Evolutionary conservation across 768 basidiomycete species (phyloP), one percentile per base, ranked within the genome.

Genomic region (Lactarius hengduanensis): DNA sequence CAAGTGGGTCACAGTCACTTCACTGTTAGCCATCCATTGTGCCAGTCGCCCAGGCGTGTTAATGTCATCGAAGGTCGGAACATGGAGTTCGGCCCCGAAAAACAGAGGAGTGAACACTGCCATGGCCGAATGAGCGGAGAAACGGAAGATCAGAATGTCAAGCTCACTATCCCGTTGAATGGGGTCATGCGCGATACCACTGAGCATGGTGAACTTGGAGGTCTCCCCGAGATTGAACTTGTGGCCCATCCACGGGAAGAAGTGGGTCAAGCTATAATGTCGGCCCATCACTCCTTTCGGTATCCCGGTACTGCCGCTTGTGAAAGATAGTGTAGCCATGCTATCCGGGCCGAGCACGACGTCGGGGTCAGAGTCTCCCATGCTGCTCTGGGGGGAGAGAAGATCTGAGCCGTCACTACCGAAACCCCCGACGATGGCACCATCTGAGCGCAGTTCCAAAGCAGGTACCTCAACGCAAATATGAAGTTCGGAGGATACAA

Each of bases 241-340:
- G 74, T 93, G 79, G 26, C 90, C 90, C 97, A 99, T 98, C 97
- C 97, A 99, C 2, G 96, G 96, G 85, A 98, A 98, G 83, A 98
- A 99, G 75, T 98, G 97, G 0, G 97, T 99, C 70, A 99, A 79
- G 70, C 91, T 94, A 77, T 91, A 98, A 76, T 99, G 97, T 55
- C 97, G 81, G 0, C 97, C 97, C 67, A 85, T 85, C 22, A 99
- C 96, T n/a, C 96, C 96, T 79, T 99, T 98, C 0, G 97, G 97
- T 56, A 98, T 94, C 34, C 97, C 96, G 0, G 97, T 99, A 72
- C 92, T 95, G 61, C 97, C 97, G 71, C 91, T 95, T 1, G 97
- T 99, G 79, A 99, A 99, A 1, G 92, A 94, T 30, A 99, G 78
- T 0, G 97, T 99, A 0, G 92, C 97, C 36, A 96, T 81, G 68